phyloP scores from a whole-genome alignment of 345 rosid species.

The Clarkia xantiana region DNA sequence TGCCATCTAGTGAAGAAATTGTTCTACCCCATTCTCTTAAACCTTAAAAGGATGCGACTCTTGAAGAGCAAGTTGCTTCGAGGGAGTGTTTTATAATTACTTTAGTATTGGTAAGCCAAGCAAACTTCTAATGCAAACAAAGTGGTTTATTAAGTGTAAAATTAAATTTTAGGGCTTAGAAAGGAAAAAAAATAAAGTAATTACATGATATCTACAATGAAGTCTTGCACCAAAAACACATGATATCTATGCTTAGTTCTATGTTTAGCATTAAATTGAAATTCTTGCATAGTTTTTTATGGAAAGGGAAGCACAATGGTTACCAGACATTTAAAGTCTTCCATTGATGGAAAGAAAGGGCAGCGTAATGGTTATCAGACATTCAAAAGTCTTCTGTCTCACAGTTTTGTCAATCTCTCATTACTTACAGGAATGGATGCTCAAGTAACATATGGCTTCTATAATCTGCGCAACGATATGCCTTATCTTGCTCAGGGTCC shows the following conservation, averaged over 20 bases:
- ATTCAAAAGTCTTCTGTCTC: background rate
- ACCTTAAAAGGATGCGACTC: conserved; percentile 38
- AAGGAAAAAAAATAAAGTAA: no score
- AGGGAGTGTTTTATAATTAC: conserved; percentile 89
- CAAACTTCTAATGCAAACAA: background rate
- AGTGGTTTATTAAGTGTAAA: background rate
- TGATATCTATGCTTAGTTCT: no score
- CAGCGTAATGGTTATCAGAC: background rate
- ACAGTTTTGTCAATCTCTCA: background rate
- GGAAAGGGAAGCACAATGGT: no score
- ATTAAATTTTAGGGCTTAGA: background rate
- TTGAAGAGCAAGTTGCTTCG: conserved; percentile 43
- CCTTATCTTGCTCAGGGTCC: conserved; percentile 97
- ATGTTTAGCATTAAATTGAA: no score
- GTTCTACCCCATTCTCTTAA: conserved; percentile 72
- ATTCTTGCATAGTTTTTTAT: background rate
- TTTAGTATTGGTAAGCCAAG: conserved; percentile 65
- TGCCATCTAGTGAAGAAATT: conserved; percentile 51
- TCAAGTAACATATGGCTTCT: conserved; percentile 92
- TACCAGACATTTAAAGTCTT: no score
- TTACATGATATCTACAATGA: no score
- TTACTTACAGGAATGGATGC: conserved; percentile 83
- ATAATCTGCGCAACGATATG: conserved; percentile 82
- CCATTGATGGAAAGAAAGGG: no score
- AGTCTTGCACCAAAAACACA: no score